Conservation (phyloP, 176 grass and related monocot genomes). For the Metroxylon sagu region DNA sequence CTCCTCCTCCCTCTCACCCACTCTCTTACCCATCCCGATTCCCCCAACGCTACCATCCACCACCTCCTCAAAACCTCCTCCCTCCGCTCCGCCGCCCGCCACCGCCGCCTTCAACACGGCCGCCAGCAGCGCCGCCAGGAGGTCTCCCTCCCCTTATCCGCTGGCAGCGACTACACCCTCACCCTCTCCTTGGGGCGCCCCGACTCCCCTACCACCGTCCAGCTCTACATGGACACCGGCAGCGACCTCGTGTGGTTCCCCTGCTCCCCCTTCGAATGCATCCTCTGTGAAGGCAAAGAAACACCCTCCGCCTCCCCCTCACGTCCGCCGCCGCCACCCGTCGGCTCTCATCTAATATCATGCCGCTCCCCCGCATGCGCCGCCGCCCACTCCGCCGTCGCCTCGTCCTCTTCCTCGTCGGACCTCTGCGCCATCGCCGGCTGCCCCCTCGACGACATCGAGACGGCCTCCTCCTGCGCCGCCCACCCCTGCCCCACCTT, state of each 20-base stretch:
- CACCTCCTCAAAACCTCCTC: constrained; percentile 55
- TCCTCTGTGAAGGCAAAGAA: constrained; percentile 77
- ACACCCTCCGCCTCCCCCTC: constrained; percentile 1
- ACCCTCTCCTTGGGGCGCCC: constrained; percentile 49
- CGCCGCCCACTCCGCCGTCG: constrained; percentile 42
- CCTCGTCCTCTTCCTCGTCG: constrained; percentile 30
- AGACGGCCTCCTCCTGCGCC: constrained; percentile 47
- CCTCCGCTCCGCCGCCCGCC: constrained; percentile 44
- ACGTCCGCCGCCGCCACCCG: constrained; percentile 17
- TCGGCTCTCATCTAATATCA: constrained; percentile 29
- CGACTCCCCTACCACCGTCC: constrained; percentile 30
- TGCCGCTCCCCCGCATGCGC: constrained; percentile 65
- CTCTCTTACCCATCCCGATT: not conserved
- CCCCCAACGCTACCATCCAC: constrained; percentile 28
- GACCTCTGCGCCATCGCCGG: constrained; percentile 72
- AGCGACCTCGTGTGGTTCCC: constrained; percentile 94
- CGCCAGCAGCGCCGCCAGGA: constrained; percentile 5
- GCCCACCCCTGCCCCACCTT: constrained; percentile 52
- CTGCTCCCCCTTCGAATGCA: constrained; percentile 83
- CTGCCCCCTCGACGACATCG: constrained; percentile 70
- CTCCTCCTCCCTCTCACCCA: constrained; percentile 2
- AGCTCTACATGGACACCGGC: constrained; percentile 85
- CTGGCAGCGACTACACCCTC: constrained; percentile 89
- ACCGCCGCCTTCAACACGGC: constrained; percentile 10
- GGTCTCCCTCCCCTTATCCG: constrained; percentile 52